These are phyloP conservation scores for Toxicodendron radicans DNA, from an alignment of 345 rosid species.

Conservation along the genomic window DNA sequence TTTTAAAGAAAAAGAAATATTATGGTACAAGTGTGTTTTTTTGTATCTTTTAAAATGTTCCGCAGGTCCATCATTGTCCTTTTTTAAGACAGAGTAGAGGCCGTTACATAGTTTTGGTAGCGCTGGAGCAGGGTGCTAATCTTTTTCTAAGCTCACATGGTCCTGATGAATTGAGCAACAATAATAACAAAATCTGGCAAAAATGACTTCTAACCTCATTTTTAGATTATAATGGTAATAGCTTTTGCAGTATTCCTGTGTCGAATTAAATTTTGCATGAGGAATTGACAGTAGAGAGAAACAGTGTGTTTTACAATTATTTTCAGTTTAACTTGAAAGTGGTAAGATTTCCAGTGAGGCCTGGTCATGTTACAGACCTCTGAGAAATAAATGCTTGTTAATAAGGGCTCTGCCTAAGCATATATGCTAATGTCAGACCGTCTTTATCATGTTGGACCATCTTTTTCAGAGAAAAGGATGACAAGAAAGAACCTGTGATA, in stretches of 20 bases:
- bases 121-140: not conserved
- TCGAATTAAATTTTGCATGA: not conserved
- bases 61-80: not conserved
- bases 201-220: not conserved
- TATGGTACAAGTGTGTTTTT: not conserved
- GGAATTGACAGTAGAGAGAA: constrained; percentile 2
- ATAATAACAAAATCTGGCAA: not conserved
- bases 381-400: not conserved
- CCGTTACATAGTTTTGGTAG: not conserved
- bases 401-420: not conserved
- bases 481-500: not conserved
- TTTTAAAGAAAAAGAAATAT: no score
- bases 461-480: not conserved
- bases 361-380: not conserved
- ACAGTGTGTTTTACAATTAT: not conserved
- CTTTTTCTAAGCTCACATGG: not conserved
- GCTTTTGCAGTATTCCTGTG: not conserved
- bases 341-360: not conserved
- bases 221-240: not conserved
- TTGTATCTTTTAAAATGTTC: not conserved
- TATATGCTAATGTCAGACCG: not conserved
- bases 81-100: not conserved
- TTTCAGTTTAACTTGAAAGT: constrained; percentile 2
- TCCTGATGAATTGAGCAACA: constrained; percentile 3
- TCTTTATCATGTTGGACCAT: not conserved